Evolutionary conservation across 108 stramenopile species (phyloP), one percentile per base, ranked within the genome.

Genomic region (Cylindrotheca fusiformis): DNA sequence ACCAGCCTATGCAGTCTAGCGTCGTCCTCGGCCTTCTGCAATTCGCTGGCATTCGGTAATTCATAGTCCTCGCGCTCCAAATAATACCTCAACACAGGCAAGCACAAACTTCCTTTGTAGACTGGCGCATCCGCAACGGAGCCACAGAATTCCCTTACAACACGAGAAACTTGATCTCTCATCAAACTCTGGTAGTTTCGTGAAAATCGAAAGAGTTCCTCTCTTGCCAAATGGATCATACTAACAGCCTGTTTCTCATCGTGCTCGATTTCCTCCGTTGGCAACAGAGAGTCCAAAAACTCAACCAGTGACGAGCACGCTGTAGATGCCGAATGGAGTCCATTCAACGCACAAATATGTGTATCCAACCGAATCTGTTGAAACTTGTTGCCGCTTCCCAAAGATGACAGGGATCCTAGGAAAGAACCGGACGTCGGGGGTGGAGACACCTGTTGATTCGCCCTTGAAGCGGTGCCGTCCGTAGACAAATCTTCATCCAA

Each of bases 201-300:
- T 5, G 81, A 78, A 64, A 73, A 88, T 53, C 80, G 75, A 61
- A 76, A 64, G 12, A 92, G 71, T 48, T 92, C 90, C 60, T 92
- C 90, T 58, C 87, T 65, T 10, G 90, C 83, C 49, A 88, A 70
- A 44, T 80, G 74, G 17, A 86, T 80, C 90, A 91, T 91, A 0
- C 76, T 61, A 27, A 69, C 52, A 22, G 70, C 67, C 14, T 71
- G 50, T 17, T 46, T 47, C 24, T 0, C 48, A 44, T 59, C 29
- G 23, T 27, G 14, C 29, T 57, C 48, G 3, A 50, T 60, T 17
- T 72, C 66, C 4, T 44, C 57, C 28, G 58, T 61, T 5, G 76
- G 65, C 25, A 76, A 48, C 10, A 82, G 60, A 1, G 81, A 75
- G 52, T 82, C 79, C 55, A 91, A 80, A 46, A 86, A 75, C 2